These are phyloP conservation scores for Sanghuangporus sanghuang DNA, from an alignment of 1,284 basidiomycete species.

Conservation along the genomic window DNA sequence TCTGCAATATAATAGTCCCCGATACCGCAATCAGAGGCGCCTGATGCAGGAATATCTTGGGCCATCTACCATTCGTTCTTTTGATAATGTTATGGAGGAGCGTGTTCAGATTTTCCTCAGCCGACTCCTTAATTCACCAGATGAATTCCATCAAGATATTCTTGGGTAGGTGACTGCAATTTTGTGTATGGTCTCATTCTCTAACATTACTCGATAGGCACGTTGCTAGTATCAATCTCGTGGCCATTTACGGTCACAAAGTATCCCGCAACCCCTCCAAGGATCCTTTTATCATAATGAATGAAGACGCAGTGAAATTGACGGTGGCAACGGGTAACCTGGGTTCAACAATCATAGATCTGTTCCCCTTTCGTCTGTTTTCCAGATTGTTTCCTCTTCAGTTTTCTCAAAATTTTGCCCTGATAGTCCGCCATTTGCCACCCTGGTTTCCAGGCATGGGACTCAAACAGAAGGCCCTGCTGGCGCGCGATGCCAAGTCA, in stretches of 20 bases:
- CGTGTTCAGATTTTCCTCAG: constrained; percentile 23
- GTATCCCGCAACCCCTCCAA: neutral
- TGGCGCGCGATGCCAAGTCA: neutral
- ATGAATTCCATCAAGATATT: constrained; percentile 21
- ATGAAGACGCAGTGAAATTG: neutral
- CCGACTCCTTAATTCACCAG: constrained; percentile 20
- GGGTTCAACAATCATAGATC: constrained; percentile 1
- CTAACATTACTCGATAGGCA: neutral
- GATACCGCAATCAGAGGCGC: constrained; percentile 27
- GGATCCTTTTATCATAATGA: neutral
- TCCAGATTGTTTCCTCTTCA: neutral
- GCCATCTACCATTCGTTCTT: constrained; percentile 20
- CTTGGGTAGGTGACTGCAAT: constrained; percentile 21
- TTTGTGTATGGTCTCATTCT: neutral
- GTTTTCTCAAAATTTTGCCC: neutral
- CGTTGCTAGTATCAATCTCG: neutral
- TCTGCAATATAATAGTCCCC: constrained; percentile 23
- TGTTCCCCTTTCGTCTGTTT: constrained; percentile 8
- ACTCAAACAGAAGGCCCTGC: constrained; percentile 1
- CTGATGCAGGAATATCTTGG: constrained; percentile 26
- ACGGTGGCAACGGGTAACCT: neutral
- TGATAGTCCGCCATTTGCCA: constrained; percentile 10
- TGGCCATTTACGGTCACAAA: constrained; percentile 7
- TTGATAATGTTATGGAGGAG: constrained; percentile 22
- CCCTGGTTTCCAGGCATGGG: constrained; percentile 12